Evolutionary conservation across 345 rosid genomes (phyloP).

Genomic region (Acer saccharum): DNA sequence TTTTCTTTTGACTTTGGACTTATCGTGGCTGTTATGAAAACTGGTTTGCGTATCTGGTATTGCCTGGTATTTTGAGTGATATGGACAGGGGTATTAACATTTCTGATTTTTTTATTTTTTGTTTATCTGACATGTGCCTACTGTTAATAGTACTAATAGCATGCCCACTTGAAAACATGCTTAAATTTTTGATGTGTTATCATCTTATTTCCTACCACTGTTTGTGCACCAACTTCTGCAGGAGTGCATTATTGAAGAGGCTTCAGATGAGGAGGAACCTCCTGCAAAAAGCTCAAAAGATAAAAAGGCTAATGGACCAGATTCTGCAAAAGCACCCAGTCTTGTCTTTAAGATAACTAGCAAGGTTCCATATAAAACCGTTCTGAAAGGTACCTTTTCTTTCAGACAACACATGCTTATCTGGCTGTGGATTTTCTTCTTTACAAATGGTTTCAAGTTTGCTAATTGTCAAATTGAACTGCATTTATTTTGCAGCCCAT

Average conservation of each 20-base stretch:
- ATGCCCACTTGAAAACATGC: no score
- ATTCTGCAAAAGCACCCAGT: conserved; percentile 56
- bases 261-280: conserved; percentile 76
- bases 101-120: no score
- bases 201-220: background rate
- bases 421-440: background rate
- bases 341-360: conserved; percentile 86
- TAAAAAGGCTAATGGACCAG: conserved; percentile 85
- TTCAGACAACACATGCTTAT: background rate
- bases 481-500: conserved; percentile 58
- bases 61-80: no score
- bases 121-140: no score
- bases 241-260: conserved; percentile 90
- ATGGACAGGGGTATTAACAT: no score
- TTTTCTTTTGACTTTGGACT: background rate
- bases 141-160: no score
- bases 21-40: background rate
- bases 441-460: background rate
- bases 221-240: conserved; percentile 24
- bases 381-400: conserved; percentile 58
- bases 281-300: conserved; percentile 76
- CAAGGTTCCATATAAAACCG: conserved; percentile 91
- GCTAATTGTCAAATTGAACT: background rate
- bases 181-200: background rate
- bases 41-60: background rate